Conservation (phyloP, 345 rosid genomes). For the Rhizophora mangle region DNA sequence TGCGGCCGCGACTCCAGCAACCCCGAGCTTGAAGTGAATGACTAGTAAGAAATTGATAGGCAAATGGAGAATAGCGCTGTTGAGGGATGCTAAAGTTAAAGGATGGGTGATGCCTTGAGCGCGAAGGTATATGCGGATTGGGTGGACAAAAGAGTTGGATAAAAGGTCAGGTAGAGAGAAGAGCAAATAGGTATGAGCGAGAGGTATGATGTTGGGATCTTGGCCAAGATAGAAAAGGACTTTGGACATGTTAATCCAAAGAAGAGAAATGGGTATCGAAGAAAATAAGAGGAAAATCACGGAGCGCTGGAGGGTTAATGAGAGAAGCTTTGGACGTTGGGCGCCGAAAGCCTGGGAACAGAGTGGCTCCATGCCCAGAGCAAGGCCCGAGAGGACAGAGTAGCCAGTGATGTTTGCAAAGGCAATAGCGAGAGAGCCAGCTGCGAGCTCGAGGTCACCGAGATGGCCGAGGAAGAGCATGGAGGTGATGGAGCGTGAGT, state of each 20-base stretch:
- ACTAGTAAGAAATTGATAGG: conserved; percentile 64
- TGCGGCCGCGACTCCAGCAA: conserved; percentile 74
- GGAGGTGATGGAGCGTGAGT: conserved; percentile 80
- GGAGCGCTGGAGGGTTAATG: conserved; percentile 83
- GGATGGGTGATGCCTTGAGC: conserved; percentile 91
- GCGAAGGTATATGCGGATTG: conserved; percentile 97
- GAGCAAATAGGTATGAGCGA: conserved; percentile 67
- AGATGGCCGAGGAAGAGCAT: conserved; percentile 89
- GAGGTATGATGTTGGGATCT: conserved; percentile 55
- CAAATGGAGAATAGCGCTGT: conserved; percentile 63
- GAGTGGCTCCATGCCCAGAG: conserved; percentile 92
- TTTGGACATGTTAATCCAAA: conserved; percentile 60
- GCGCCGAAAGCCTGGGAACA: conserved; percentile 97
- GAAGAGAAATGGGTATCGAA: conserved; percentile 66
- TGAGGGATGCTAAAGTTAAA: conserved; percentile 66
- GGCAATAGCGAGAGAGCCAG: conserved; percentile 89
- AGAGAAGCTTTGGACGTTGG: conserved; percentile 71
- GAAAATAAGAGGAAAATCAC: conserved; percentile 63
- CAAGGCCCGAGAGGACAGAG: conserved; percentile 93
- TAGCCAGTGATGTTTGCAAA: conserved; percentile 95
- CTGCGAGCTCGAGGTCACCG: conserved; percentile 84
- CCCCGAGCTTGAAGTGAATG: conserved; percentile 53
- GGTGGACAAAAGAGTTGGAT: conserved; percentile 77
- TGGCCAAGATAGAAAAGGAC: conserved; percentile 64
- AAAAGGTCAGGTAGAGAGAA: conserved; percentile 85